Conservation (phyloP, 2,329 filamentous ascomycete species). For the Alternaria ethzedia region DNA sequence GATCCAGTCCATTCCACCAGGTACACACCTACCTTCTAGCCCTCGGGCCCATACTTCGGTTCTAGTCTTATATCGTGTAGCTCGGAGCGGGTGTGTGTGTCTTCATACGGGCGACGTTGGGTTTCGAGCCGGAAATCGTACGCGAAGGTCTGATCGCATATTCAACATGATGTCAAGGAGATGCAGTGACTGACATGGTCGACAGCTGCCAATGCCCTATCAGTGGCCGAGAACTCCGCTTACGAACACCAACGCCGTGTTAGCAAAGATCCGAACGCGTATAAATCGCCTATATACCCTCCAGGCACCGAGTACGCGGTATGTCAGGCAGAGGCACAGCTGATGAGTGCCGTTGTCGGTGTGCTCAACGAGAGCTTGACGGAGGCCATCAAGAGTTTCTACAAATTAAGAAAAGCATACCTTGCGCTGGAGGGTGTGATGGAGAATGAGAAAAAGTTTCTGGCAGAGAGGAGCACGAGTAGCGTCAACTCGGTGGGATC, state of each 20-base stretch:
- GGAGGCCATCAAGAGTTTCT: constrained; percentile 89
- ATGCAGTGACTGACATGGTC: constrained; percentile 11
- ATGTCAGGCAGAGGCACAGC: constrained; percentile 81
- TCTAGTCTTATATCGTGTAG: constrained; percentile 49
- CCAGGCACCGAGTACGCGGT: constrained; percentile 87
- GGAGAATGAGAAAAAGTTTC: constrained; percentile 71
- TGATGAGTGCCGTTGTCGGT: constrained; percentile 87
- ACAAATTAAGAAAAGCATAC: constrained; percentile 89
- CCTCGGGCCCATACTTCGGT: neutral
- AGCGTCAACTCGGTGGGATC: constrained; percentile 35
- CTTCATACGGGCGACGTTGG: constrained; percentile 85
- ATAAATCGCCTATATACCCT: constrained; percentile 72
- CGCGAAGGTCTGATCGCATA: constrained; percentile 63
- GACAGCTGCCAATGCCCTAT: constrained; percentile 72
- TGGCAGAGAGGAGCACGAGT: constrained; percentile 48
- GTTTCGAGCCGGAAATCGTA: constrained; percentile 93
- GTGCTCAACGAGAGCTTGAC: constrained; percentile 92
- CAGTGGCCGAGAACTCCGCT: constrained; percentile 76
- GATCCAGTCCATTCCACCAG: constrained; percentile 78
- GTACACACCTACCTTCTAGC: constrained; percentile 43
- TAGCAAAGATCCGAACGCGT: constrained; percentile 66
- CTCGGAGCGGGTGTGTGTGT: constrained; percentile 80
- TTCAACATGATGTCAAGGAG: neutral
- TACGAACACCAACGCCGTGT: constrained; percentile 78
- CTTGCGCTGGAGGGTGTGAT: constrained; percentile 80